These are phyloP conservation scores for Hymenoscyphus linearis DNA, from an alignment of 2,329 filamentous ascomycete genomes.

Conservation along the genomic window DNA sequence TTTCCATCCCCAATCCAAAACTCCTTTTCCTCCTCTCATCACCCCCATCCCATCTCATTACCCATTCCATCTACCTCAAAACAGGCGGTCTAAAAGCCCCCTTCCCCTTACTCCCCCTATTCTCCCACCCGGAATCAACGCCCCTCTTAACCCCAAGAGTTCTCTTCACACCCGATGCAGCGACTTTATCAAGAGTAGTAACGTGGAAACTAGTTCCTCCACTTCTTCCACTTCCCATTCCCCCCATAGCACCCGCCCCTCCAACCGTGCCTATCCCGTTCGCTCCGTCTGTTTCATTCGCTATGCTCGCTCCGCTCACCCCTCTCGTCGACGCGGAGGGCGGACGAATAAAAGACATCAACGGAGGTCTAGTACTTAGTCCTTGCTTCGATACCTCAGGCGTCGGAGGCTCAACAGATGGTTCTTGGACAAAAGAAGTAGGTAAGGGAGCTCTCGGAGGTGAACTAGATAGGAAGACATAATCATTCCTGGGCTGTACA, in stretches of 20 bases:
- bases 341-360: slow-evolving; percentile 24
- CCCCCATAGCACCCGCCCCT: too few relatives aligned
- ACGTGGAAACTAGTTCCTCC: slow-evolving; percentile 21
- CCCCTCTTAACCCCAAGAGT: slow-evolving; percentile 45
- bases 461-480: slow-evolving; percentile 31
- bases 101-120: slow-evolving; percentile 22
- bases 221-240: too few relatives aligned
- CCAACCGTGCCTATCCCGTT: too few relatives aligned
- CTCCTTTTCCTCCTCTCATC: too few relatives aligned
- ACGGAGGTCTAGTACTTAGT: slow-evolving; percentile 18
- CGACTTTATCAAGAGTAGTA: slow-evolving; percentile 8
- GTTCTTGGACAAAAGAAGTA: slow-evolving; percentile 7
- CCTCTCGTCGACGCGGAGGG: slow-evolving; percentile 19
- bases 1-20: too few relatives aligned
- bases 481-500: slow-evolving; percentile 18
- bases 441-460: slow-evolving; percentile 17
- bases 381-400: slow-evolving; percentile 11
- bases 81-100: slow-evolving; percentile 26
- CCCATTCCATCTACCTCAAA: too few relatives aligned
- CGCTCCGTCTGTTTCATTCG: too few relatives aligned
- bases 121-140: slow-evolving; percentile 43
- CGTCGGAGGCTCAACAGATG: slow-evolving; percentile 8
- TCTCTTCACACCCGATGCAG: slow-evolving; percentile 28
- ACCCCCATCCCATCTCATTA: too few relatives aligned
- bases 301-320: too few relatives aligned